These are phyloP conservation scores for Meripilus lineatus DNA, from an alignment of 1,284 basidiomycete species.

Conservation along the genomic window DNA sequence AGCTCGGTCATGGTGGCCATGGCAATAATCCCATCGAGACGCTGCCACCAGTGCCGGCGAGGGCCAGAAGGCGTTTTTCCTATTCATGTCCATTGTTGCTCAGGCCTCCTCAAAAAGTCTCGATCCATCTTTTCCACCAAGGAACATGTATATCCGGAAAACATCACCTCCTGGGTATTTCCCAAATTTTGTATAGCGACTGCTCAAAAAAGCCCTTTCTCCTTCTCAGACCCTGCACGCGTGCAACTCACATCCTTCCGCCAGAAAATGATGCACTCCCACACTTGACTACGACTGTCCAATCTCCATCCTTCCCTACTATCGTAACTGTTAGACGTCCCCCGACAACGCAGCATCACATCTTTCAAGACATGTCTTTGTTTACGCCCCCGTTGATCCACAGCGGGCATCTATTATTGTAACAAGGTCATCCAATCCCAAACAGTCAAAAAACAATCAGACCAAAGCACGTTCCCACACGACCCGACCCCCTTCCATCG, in stretches of 20 bases:
- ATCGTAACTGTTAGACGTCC: no score
- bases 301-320: no score
- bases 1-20: constrained; percentile 16
- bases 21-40: no score
- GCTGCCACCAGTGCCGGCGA: no score
- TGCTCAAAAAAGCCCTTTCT: no score
- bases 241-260: no score
- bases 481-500: constrained; percentile 1
- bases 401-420: neutral
- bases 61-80: no score
- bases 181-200: no score
- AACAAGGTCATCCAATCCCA: neutral
- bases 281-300: no score
- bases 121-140: neutral
- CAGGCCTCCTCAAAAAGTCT: neutral
- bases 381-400: neutral
- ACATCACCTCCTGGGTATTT: neutral
- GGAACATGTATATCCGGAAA: neutral
- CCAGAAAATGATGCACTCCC: no score
- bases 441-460: constrained; percentile 1
- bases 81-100: neutral
- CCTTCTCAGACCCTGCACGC: no score
- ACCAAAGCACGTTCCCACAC: neutral
- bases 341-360: no score
- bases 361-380: neutral